Conservation (phyloP, 148 eudicot species). For the Arbutus unedo region DNA sequence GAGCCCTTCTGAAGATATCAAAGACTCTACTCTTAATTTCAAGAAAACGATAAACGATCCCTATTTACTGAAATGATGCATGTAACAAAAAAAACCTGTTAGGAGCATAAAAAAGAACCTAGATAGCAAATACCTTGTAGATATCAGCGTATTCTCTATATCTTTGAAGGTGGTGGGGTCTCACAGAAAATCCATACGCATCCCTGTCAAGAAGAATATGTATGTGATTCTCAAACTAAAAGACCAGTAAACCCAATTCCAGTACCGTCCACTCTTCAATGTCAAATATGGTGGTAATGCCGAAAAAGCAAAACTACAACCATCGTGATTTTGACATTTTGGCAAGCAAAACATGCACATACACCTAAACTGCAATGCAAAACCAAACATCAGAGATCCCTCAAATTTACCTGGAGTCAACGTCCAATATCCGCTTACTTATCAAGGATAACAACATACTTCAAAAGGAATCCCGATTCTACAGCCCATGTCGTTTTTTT, state of each 20-base stretch:
- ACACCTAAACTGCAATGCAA: conserved; percentile 10
- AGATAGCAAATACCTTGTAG: conserved; percentile 49
- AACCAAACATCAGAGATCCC: not conserved
- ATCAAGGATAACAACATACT: conserved; percentile 91
- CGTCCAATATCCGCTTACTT: conserved; percentile 82
- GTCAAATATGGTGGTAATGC: not conserved
- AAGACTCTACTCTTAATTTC: not conserved
- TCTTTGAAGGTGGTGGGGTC: conserved; percentile 80
- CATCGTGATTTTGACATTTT: not conserved
- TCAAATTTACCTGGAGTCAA: conserved; percentile 73
- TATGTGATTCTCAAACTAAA: conserved; percentile 8
- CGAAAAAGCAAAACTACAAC: not conserved
- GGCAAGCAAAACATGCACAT: not conserved
- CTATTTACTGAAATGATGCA: too few relatives aligned
- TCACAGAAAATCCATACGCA: conserved; percentile 85
- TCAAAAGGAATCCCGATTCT: conserved; percentile 32
- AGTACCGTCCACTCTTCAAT: not conserved
- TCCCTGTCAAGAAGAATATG: conserved; percentile 49
- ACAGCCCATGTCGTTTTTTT: conserved; percentile 55
- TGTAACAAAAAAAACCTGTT: not conserved
- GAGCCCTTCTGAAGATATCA: not conserved
- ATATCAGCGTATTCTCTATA: conserved; percentile 64
- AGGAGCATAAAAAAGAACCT: not conserved
- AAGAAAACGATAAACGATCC: not conserved
- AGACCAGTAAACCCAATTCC: conserved; percentile 1